Conservation (phyloP, 352 stramenopile species). For the Globisporangium iwayamae region DNA sequence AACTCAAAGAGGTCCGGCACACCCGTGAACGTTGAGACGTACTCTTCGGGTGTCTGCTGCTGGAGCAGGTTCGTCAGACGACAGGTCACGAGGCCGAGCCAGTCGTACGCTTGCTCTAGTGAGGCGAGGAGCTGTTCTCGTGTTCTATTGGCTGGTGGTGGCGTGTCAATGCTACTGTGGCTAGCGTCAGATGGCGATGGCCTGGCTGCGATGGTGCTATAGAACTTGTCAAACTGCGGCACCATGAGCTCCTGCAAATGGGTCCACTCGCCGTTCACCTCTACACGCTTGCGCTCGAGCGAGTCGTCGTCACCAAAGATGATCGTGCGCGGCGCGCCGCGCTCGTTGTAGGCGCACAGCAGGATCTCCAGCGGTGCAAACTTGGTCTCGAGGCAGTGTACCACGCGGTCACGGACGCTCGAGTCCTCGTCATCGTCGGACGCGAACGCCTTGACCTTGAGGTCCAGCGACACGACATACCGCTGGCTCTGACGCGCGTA, state of each 20-base stretch:
- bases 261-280: constrained; percentile 48
- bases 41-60: constrained; percentile 55
- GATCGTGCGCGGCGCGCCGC: constrained; percentile 56
- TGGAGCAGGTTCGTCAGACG: constrained; percentile 52
- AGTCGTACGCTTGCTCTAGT: constrained; percentile 64
- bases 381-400: constrained; percentile 39
- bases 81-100: constrained; percentile 69
- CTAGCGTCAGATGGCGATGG: constrained; percentile 10
- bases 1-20: constrained; percentile 35
- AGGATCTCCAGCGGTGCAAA: constrained; percentile 67
- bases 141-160: background rate
- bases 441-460: constrained; percentile 43
- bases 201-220: constrained; percentile 6
- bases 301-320: constrained; percentile 69
- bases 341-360: constrained; percentile 66
- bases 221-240: constrained; percentile 51
- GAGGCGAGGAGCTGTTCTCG: constrained; percentile 27
- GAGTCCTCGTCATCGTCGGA: constrained; percentile 8
- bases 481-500: constrained; percentile 35
- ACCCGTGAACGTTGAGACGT: constrained; percentile 73
- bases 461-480: constrained; percentile 58
- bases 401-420: constrained; percentile 34
- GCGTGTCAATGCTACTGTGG: background rate
- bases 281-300: constrained; percentile 52
- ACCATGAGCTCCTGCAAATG: constrained; percentile 46